Base-by-base conservation (phyloP, 768 basidiomycete genomes). In the Boletus tomentosulus region DNA sequence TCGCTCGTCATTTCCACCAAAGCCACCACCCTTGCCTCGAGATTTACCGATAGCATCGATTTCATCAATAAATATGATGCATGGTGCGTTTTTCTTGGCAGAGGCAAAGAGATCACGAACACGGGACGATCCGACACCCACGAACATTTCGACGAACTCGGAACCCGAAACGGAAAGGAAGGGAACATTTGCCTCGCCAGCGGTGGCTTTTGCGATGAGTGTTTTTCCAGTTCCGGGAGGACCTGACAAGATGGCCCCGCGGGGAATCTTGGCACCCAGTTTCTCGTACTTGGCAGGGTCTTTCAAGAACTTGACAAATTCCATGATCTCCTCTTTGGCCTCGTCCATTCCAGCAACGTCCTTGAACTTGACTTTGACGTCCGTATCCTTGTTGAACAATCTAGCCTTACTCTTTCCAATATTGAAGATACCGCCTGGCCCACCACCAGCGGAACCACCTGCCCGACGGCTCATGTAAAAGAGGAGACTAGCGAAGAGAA, bases 341-440 rank as follows among this genome's bases (percentile, higher is more conserved):
- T 99, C 97, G 73, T 99, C 97, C 96, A 98, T 98, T 35, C 97
- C 97, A 13, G 97, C 97, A 16, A 99, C 92, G 67, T 99, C 94
- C 74, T 86, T 86, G 77, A 99, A 99, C 70, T 89, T 89, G 64
- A 89, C 85, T 68, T 85, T 88, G 66, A 98, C 87, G 49, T 95
- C 90, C 33, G 89, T 93, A 62, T 99, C 96, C 75, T 96, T 89
- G 77, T 98, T 98, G 75, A 98, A 98, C 66, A 97, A 75, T 72
- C 86, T 92, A 13, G 97, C 97, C 56, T 80, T 83, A 65, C 92
- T 94, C 77, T 98, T 98, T 51, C 96, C 97, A 37, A 99, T 95
- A 67, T 81, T 94, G 75, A 99, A 98, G 46, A 98, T 95, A 37
- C 96, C 94, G 25, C 94, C 91, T 3, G 86, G 81, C 15, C 85